Base-by-base conservation (phyloP, 2,329 filamentous ascomycete species). In the Hypoxylon sp. region DNA sequence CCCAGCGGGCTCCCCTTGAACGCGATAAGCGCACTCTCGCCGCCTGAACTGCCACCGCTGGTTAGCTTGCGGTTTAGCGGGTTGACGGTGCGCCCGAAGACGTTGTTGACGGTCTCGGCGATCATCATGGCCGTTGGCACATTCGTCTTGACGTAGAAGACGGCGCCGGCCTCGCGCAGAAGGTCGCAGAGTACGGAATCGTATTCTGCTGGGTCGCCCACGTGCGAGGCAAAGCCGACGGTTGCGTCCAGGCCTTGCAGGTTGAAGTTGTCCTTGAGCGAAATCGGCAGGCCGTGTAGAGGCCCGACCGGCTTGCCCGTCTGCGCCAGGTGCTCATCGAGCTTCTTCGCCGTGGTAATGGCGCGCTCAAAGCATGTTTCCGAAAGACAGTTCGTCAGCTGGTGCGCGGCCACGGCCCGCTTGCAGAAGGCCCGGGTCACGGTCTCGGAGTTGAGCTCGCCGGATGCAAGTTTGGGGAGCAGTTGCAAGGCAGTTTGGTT, bases 251-350 rank as follows among this genome's bases (percentile, higher is more conserved):
- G 82, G 5, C 88, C 88, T 1, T 77, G 75, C 13, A 91, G 79
- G 63, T 91, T 85, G 81, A 92, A 90, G 74, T 90, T 89, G 79
- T 93, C 91, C 74, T 93, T 93, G 50, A 93, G 83, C 0, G 89
- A 89, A 30, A 90, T 78, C 2, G 89, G 89, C 1, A 91, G 81
- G 64, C 76, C 91, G 76, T 93, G 91, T 1, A 93, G 82, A 1
- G 90, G 90, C 0, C 91, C 91, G 0, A 82, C 21, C 0, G 81
- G 78, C 38, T 85, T 78, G 9, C 85, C 82, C 0, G 83, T 84
- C 32, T 72, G 72, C n/a, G 79, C 77, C 1, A 87, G 70, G 64
- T 87, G 77, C n/a, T 80, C 79, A 72, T 91, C 89, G 1, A 85
- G 78, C 2, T 78, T 72, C 36, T 75, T 76, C 0, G 88, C 88